Evolutionary conservation across 257 asterid genomes (phyloP), one percentile per base, ranked within the genome.

Genomic region (Solanum acaule): DNA sequence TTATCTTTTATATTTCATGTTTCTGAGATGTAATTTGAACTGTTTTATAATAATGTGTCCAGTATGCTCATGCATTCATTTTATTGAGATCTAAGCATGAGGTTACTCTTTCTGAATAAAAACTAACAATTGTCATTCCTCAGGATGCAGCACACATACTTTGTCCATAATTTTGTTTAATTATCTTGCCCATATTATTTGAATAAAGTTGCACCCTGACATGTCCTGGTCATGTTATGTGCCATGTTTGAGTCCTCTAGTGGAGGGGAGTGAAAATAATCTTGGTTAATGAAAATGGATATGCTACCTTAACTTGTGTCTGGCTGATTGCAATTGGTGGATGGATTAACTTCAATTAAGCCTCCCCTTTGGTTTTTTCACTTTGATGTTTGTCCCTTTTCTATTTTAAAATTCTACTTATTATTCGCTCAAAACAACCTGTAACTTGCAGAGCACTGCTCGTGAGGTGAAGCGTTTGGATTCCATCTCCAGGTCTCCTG

Each of bases 401-500:
- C 87, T 86, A 10, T 79, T 52, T 65, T 46, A 61, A 15, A 61
- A 15, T 87, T n/a, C 8, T 61, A 71, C 77, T 31, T 59, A 83
- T 87, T 38, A 20, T 20, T 84, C n/a, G 18, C 77, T 87, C 72
- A 72, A 84, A 87, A 37, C 59, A 83, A 71, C 63, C 31, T 68
- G 89, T 83, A 78, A 23, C 90, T 88, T 90, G 91, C 94, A 96
- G 99, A 97, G 98, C 93, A 97, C 98, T 42, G 98, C 98, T 86
- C 97, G 99, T 84, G 99, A 97, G 91, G 97, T 96, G 88, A 97
- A 97, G 89, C 98, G 99, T 44, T 90, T 97, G 83, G 99, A 97
- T 92, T 97, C 99, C 83, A 87, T 96, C 85, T 89, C 94, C 83
- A 92, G 99, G 87, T 97, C 99, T 85, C 99, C 99, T 27, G 98